Evolutionary conservation across 2,329 filamentous ascomycete species (phyloP).

Genomic region (Didymella pomorum): DNA sequence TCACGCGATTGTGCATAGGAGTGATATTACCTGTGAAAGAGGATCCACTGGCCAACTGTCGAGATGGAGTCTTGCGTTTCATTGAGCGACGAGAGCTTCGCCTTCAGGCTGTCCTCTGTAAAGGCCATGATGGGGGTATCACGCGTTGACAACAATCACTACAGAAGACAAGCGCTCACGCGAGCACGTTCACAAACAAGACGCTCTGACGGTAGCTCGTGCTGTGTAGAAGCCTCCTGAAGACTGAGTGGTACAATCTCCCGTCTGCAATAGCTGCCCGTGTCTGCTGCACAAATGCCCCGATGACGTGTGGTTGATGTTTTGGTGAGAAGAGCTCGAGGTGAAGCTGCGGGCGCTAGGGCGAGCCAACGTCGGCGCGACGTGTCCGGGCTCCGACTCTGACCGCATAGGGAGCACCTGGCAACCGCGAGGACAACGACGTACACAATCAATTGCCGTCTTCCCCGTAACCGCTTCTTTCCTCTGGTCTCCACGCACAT

Average conservation of each 20-base stretch:
- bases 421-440: slow-evolving; percentile 9
- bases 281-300: slow-evolving; percentile 25
- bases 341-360: slow-evolving; percentile 36
- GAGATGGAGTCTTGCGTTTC: slow-evolving; percentile 98
- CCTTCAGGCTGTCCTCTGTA: slow-evolving; percentile 92
- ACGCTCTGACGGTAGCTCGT: slow-evolving; percentile 5
- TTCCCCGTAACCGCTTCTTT: slow-evolving; percentile 8
- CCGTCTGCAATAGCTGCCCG: slow-evolving; percentile 15
- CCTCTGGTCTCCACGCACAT: slow-evolving; percentile 2
- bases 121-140: slow-evolving; percentile 75
- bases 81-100: slow-evolving; percentile 93
- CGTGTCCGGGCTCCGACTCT: slow-evolving; percentile 1
- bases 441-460: slow-evolving; percentile 33
- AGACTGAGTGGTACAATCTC: slow-evolving; percentile 6
- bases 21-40: slow-evolving; percentile 86
- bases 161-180: slow-evolving; percentile 32
- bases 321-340: slow-evolving; percentile 23
- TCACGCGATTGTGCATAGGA: slow-evolving; percentile 12
- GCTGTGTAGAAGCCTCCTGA: slow-evolving; percentile 2
- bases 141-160: slow-evolving; percentile 30
- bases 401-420: not conserved
- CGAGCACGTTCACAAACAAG: slow-evolving; percentile 28
- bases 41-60: slow-evolving; percentile 97
- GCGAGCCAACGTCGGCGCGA: slow-evolving; percentile 20
- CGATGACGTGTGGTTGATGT: slow-evolving; percentile 33